Conservation (phyloP, 352 stramenopile species). For the Plasmopara muralis region DNA sequence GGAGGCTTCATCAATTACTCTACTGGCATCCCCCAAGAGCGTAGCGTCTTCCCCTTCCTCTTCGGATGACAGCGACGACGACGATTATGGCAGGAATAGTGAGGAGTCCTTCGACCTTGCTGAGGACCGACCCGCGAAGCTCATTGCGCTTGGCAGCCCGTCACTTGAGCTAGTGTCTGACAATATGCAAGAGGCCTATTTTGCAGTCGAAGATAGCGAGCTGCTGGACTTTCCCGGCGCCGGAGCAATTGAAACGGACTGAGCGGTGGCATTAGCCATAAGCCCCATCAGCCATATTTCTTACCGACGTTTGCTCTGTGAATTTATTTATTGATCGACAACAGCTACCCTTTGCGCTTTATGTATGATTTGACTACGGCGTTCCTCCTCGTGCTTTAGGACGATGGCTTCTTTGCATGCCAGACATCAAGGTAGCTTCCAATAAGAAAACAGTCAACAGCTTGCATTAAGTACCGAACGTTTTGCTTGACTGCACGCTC, state of each 20-base stretch:
- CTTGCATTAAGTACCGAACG: too few species aligned
- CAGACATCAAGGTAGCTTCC: too few species aligned
- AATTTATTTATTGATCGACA: conserved; percentile 44
- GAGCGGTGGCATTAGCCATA: conserved; percentile 5
- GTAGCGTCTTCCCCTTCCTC: conserved; percentile 42
- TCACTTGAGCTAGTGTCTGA: conserved; percentile 68
- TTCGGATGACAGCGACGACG: conserved; percentile 42
- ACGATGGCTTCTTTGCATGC: conserved; percentile 8
- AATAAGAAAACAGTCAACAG: too few species aligned
- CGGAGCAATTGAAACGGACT: conserved; percentile 20
- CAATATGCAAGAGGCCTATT: conserved; percentile 67
- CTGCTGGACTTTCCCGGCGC: conserved; percentile 53
- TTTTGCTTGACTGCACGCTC: too few species aligned
- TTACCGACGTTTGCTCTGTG: conserved; percentile 19
- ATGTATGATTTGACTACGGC: conserved; percentile 34
- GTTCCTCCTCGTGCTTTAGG: conserved; percentile 1
- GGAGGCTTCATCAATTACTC: conserved; percentile 39
- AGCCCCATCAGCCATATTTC: conserved; percentile 7
- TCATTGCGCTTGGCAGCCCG: conserved; percentile 24
- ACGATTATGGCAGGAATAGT: conserved; percentile 28
- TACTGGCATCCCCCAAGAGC: conserved; percentile 58
- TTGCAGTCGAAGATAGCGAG: conserved; percentile 57
- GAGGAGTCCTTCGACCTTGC: conserved; percentile 35
- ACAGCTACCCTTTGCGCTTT: conserved; percentile 28
- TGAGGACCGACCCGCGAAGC: conserved; percentile 24